Percentiles rank a stretch among this genome's conserved stretches.
Conservation (phyloP, 2,329 filamentous ascomycete species). For the Ophiostoma quercus region DNA sequence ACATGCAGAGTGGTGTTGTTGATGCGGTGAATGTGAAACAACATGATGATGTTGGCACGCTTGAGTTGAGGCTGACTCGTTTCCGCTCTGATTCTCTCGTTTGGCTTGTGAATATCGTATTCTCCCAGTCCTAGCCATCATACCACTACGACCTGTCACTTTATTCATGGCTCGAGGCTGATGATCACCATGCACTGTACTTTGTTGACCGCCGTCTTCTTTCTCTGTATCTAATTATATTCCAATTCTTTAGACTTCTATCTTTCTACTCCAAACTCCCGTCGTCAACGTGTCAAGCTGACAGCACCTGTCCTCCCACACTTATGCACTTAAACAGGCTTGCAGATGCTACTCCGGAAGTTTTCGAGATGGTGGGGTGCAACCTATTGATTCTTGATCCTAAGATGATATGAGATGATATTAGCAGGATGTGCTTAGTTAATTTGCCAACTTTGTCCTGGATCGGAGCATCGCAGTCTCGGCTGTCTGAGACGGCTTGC, state of each 20-base stretch:
- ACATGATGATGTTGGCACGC: background rate
- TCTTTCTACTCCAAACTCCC: background rate
- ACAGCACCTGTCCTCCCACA: conserved; percentile 7
- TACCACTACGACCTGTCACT: conserved; percentile 2
- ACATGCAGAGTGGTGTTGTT: background rate
- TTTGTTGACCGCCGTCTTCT: conserved; percentile 1
- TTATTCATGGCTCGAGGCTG: background rate
- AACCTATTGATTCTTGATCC: background rate
- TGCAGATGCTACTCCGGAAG: conserved; percentile 6
- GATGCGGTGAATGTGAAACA: conserved; percentile 11
- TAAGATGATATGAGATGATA: no score
- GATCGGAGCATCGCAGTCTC: background rate
- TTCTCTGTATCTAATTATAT: background rate
- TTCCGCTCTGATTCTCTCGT: background rate
- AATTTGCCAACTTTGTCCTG: no score
- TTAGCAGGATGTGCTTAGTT: no score
- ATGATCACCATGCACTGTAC: background rate
- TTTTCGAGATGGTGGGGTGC: background rate
- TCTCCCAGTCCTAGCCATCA: background rate
- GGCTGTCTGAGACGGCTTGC: conserved; percentile 6
- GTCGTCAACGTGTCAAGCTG: conserved; percentile 6
- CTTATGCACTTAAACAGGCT: conserved; percentile 4
- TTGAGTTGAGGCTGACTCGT: background rate
- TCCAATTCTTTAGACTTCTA: background rate
- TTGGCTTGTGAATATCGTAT: background rate